Evolutionary conservation across 257 asterid species (phyloP), one percentile per base, ranked within the genome.

Genomic region (Fraxinus pennsylvanica): DNA sequence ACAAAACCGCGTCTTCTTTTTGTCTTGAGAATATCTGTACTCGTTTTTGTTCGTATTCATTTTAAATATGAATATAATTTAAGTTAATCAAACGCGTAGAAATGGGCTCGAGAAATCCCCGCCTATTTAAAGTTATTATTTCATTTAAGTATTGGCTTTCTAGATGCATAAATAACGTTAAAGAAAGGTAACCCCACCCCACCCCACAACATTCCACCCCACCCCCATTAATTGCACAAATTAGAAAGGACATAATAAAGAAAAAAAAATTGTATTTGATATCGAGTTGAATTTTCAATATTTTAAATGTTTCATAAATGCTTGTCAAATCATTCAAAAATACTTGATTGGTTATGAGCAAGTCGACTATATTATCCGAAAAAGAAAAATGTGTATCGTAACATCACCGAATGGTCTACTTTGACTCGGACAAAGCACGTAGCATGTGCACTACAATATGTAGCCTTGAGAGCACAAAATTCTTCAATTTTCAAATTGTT

Each of bases 81-180:
- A 10, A 41, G 47, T 41, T 41, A 41, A 39, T 39, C 45, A 39
- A 9, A 12, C 12, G 12, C 52, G 12, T 43, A 10, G 71, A 86
- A 74, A 80, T 84, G 90, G 90, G 88, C 86, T 86, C 86, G 87
- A 84, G 88, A 77, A 82, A 78, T 76, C 76, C 41, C 84, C 76
- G n/a, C 70, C 50, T 29, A 75, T 72, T 32, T 61, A 19, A 57
- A 57, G 1, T 7, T 19, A 59, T 57, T n/a, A 57, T 6, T 5
- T 2, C 17, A 13, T 14, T 13, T 1, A 10, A 43, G 57, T 47
- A 47, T 15, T 47, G n/a, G n/a, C 5, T 47, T 47, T 47, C 57
- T 47, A 47, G 57, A 47, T 47, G 3, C 5, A 47, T 47, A 47
- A 14, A 47, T 14, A 47, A 47, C 4, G 2, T 45, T 2, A 13